Conservation (phyloP, 371 early-diverging fungal species). For the Syncephalastrum racemosum region DNA sequence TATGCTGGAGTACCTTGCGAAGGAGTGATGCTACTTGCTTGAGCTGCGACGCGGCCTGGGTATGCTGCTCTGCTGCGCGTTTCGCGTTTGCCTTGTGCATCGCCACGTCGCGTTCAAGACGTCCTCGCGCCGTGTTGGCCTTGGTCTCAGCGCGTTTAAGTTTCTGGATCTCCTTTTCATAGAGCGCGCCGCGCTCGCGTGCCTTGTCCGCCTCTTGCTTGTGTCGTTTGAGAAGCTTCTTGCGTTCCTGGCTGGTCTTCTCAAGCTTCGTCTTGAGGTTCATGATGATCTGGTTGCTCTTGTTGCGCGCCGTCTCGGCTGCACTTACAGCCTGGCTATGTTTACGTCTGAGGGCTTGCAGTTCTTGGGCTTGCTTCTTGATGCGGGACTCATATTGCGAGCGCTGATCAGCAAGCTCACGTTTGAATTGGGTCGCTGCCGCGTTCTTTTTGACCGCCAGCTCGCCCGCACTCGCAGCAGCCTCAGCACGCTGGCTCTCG, state of each 20-base stretch:
- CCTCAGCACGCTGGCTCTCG: constrained; percentile 44
- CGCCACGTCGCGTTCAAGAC: constrained; percentile 25
- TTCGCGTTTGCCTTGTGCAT: constrained; percentile 27
- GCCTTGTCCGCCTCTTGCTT: constrained; percentile 67
- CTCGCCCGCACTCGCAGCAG: constrained; percentile 31
- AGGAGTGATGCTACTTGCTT: constrained; percentile 34
- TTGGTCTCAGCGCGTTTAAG: constrained; percentile 60
- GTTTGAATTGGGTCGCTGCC: constrained; percentile 16
- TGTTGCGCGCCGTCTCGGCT: constrained; percentile 41
- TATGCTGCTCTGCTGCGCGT: constrained; percentile 32
- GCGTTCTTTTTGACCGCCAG: constrained; percentile 17
- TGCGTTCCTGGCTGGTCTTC: constrained; percentile 67
- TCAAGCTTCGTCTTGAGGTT: constrained; percentile 50
- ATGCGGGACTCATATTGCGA: constrained; percentile 63
- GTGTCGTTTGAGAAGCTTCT: constrained; percentile 69
- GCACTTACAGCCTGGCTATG: constrained; percentile 51
- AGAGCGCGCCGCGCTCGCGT: constrained; percentile 59
- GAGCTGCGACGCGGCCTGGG: constrained; percentile 25
- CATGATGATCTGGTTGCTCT: constrained; percentile 45
- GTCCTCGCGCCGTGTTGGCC: constrained; percentile 17
- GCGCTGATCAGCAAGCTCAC: constrained; percentile 20
- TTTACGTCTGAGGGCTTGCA: constrained; percentile 55
- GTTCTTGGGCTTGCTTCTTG: constrained; percentile 63
- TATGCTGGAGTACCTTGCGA: constrained; percentile 24
- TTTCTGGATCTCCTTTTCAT: constrained; percentile 67